A percentile compares a stretch with the other conserved stretches of the same genome.
Evolutionary conservation across 2,329 filamentous ascomycete genomes (phyloP).

Genomic region (Cladophialophora immunda): DNA sequence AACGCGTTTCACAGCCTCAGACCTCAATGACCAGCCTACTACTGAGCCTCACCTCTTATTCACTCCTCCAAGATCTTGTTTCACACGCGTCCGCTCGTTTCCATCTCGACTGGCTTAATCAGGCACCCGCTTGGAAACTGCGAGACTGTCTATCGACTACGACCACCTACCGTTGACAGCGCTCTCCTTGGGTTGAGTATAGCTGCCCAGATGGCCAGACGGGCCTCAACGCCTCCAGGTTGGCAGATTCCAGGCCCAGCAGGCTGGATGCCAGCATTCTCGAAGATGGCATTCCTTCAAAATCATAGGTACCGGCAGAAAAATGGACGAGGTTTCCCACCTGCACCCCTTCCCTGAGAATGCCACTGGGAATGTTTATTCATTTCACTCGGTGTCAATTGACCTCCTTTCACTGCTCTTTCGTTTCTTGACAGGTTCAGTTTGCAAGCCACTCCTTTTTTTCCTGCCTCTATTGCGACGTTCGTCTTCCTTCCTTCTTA

Average conservation of each 20-base stretch:
- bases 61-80: conserved; percentile 1
- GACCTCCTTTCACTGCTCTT: conserved; percentile 4
- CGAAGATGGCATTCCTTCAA: not conserved
- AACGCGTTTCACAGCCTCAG: conserved; percentile 20
- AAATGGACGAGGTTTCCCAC: conserved; percentile 9
- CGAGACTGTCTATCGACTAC: not conserved
- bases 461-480: not conserved
- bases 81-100: conserved; percentile 11
- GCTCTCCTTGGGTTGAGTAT: not conserved
- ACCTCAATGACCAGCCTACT: too few relatives aligned
- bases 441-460: conserved; percentile 8
- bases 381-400: conserved; percentile 13
- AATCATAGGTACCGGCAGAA: conserved; percentile 20
- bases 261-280: conserved; percentile 12
- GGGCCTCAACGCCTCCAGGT: conserved; percentile 5
- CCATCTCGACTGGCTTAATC: conserved; percentile 12
- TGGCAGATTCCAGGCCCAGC: conserved; percentile 21
- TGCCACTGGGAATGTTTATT: conserved; percentile 16
- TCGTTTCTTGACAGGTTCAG: conserved; percentile 2
- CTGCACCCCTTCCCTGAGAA: conserved; percentile 5
- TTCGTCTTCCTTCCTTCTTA: conserved; percentile 1
- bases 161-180: conserved; percentile 10
- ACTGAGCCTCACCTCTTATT: not conserved
- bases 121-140: not conserved
- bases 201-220: conserved; percentile 2